phyloP scores from a whole-genome alignment of 2,329 filamentous ascomycete genomes.

The Aureobasidium sp. region DNA sequence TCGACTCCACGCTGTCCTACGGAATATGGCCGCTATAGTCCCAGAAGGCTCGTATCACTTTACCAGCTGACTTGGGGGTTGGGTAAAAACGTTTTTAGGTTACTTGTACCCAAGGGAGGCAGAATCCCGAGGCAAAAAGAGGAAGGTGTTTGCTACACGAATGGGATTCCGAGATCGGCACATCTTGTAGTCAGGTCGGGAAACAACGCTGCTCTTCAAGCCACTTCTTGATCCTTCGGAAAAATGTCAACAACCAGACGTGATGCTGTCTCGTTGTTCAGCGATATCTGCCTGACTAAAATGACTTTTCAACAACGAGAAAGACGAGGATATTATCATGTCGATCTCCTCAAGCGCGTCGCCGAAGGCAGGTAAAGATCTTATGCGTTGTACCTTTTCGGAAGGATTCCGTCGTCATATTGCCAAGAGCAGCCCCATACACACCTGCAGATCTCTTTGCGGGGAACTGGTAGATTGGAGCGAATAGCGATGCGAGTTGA shows the following conservation, averaged over 20 bases:
- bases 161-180: constrained; percentile 9
- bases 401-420: constrained; percentile 10
- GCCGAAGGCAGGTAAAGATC: neutral
- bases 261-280: too few relatives aligned
- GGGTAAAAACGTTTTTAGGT: neutral
- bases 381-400: neutral
- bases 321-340: neutral
- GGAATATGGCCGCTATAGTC: neutral
- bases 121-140: neutral
- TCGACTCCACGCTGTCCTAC: neutral
- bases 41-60: neutral
- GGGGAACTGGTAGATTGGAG: neutral
- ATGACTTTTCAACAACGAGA: neutral
- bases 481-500: constrained; percentile 9
- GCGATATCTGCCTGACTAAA: neutral
- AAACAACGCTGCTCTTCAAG: neutral
- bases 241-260: too few relatives aligned
- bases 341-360: neutral
- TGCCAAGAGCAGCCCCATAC: constrained; percentile 9
- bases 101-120: neutral
- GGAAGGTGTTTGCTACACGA: constrained; percentile 7
- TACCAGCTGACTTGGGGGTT: neutral
- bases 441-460: constrained; percentile 8
- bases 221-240: constrained; percentile 5
- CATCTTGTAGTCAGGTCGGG: neutral